Base-by-base conservation (phyloP, 768 basidiomycete genomes). In the Termitomyces titanicus region DNA sequence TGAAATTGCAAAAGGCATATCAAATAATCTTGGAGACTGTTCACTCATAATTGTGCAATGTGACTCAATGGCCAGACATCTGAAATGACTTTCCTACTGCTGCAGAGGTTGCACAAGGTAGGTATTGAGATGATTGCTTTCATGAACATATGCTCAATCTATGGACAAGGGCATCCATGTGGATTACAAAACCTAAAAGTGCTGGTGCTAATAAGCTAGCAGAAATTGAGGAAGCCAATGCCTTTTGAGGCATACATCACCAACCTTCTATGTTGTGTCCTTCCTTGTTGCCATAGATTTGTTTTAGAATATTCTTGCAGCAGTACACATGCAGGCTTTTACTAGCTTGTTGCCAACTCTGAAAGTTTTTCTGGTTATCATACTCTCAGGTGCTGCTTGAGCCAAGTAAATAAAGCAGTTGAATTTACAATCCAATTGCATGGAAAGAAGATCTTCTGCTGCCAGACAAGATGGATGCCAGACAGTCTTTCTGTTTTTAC, bases 81-180 rank as follows among this genome's bases (percentile, higher is more conserved):
- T 69, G 73, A 37, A 80, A 74, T 54, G 95, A 98, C 60, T 99
- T 99, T 67, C 97, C 97, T 7, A 99, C 97, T 5, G 94, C 96
- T 44, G 93, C 92, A 35, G 97, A 99, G 74, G 93, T 94, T 42
- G 92, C 92, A 6, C 86, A 88, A 74, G 88, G 92, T 88, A 61
- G 63, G 82, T 75, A 22, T 34, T 50, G 13, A 35, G 51, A 51
- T 33, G 17, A 52, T 8, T 33, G 15, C 20, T 37, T 24, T 53
- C 34, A 37, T 40, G 45, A 24, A 56, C 20, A 20, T 17, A 51
- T 43, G 43, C 58, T 43, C 34, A 60, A 29, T 48, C 53, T 17
- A 53, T 39, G 33, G 54, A 15, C 48, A 71, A 70, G 67, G 53
- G 62, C 70, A 2, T 68, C 71, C 18, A 67, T 71, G 38, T 66